Conservation (phyloP, 2,329 filamentous ascomycete species). For the Madurella fahalii region DNA sequence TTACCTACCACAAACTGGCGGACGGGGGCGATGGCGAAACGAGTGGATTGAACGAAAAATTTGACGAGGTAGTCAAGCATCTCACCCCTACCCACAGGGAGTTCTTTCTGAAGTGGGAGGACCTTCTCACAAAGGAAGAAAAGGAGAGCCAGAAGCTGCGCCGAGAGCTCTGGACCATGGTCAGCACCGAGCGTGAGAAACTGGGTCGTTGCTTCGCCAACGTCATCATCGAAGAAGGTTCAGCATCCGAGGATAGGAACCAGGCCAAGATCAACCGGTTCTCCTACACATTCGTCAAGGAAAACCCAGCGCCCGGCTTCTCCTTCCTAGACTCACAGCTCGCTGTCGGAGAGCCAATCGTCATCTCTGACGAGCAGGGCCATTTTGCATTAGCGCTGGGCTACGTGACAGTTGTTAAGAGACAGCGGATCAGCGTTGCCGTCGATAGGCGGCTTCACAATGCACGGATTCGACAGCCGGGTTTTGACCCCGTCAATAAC, state of each 20-base stretch:
- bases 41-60: slow-evolving; percentile 76
- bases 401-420: slow-evolving; percentile 75
- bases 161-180: slow-evolving; percentile 93
- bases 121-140: slow-evolving; percentile 89
- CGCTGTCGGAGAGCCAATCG: slow-evolving; percentile 80
- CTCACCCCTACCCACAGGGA: slow-evolving; percentile 69
- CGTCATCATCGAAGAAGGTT: slow-evolving; percentile 76
- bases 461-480: slow-evolving; percentile 67
- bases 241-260: slow-evolving; percentile 63
- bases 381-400: slow-evolving; percentile 94
- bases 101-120: slow-evolving; percentile 95
- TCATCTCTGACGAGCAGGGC: slow-evolving; percentile 92
- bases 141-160: slow-evolving; percentile 82
- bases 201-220: slow-evolving; percentile 86
- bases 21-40: slow-evolving; percentile 79
- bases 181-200: slow-evolving; percentile 81
- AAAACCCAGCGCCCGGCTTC: slow-evolving; percentile 56
- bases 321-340: slow-evolving; percentile 92
- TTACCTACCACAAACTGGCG: slow-evolving; percentile 86
- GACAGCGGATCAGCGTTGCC: slow-evolving; percentile 74
- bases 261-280: slow-evolving; percentile 87
- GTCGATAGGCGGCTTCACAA: slow-evolving; percentile 90
- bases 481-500: slow-evolving; percentile 72
- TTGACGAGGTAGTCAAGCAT: slow-evolving; percentile 74
- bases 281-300: slow-evolving; percentile 78